These are phyloP conservation scores for Coemansia sp. DNA, from an alignment of 192 early-diverging fungal genomes.

Conservation along the genomic window DNA sequence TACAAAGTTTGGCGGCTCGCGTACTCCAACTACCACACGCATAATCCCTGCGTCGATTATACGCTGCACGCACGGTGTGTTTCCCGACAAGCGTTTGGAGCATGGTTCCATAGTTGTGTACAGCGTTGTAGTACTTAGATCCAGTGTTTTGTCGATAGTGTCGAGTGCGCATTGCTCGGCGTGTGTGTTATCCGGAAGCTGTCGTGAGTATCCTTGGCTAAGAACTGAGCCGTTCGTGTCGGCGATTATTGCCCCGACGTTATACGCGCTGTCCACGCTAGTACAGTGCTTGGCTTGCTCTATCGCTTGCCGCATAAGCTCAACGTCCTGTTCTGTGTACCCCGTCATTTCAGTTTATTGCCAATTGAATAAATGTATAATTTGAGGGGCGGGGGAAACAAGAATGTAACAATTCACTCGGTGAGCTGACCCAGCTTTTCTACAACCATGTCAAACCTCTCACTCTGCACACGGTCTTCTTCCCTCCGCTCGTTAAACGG, in stretches of 20 bases:
- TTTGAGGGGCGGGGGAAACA: neutral
- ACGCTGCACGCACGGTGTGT: slow-evolving; percentile 69
- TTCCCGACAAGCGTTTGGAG: slow-evolving; percentile 80
- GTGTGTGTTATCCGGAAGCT: slow-evolving; percentile 95
- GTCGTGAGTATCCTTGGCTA: slow-evolving; percentile 84
- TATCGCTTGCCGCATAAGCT: slow-evolving; percentile 79
- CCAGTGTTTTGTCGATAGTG: neutral
- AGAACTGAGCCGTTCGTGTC: slow-evolving; percentile 54
- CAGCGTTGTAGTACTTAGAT: neutral
- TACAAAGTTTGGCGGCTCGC: slow-evolving; percentile 86
- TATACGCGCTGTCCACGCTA: slow-evolving; percentile 78
- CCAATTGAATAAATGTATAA: neutral
- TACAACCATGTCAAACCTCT: slow-evolving; percentile 12
- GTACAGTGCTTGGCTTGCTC: slow-evolving; percentile 68
- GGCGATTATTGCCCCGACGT: slow-evolving; percentile 85
- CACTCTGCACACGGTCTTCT: neutral
- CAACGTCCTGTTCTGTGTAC: slow-evolving; percentile 37
- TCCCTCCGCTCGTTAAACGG: slow-evolving; percentile 79
- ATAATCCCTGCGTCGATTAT: slow-evolving; percentile 63
- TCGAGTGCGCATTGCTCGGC: slow-evolving; percentile 88
- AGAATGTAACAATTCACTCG: neutral
- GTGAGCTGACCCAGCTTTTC: slow-evolving; percentile 2
- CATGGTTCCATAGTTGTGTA: slow-evolving; percentile 99
- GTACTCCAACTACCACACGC: slow-evolving; percentile 77
- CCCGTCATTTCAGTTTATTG: neutral